Evolutionary conservation across 768 basidiomycete species (phyloP), one percentile per base, ranked within the genome.

Genomic region (Collybia sordida): DNA sequence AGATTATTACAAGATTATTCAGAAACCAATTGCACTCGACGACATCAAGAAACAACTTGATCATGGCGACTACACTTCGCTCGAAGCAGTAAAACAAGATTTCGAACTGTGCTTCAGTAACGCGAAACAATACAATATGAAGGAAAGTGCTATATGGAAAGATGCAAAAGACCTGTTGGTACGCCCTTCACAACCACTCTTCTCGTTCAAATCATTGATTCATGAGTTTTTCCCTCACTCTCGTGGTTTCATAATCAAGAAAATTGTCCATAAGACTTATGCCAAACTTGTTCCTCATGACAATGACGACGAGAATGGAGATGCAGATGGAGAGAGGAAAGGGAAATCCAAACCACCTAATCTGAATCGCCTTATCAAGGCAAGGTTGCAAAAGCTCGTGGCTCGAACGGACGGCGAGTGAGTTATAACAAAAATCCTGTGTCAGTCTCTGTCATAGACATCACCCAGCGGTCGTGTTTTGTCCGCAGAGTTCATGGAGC

Each of bases 101-200:
- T 80, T 92, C 44, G 89, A 92, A 59, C 71, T 83, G 35, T 86
- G 87, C 62, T 93, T 93, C 62, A 77, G 73, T 59, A 92, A 93
- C 61, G 89, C 88, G 21, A 90, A 88, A 68, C 74, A 79, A 53
- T 94, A 91, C 68, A 94, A 94, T 66, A 74, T 82, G 64, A 83
- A 83, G 64, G 87, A 87, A 17, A 92, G 90, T 63, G 72, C 67
- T 39, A 92, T 94, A 52, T 92, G 81, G 75, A 75, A 76, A 51
- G 89, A 92, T 67, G 92, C 92, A n/a, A 90, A 86, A 63, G 79
- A 81, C 47, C 71, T 94, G 27, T 76, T 89, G 69, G 92, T 93
- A 55, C 61, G 86, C 75, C 41, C 37, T 11, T 46, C 15, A 31
- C 9, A 31, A 14, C 31, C 14, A 31, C 31, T 31, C 3, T 31